Percentiles rank a stretch among this genome's conserved stretches.
phyloP scores from a whole-genome alignment of 1,139 yeast species.

The Schwanniomyces etchellsii region DNA sequence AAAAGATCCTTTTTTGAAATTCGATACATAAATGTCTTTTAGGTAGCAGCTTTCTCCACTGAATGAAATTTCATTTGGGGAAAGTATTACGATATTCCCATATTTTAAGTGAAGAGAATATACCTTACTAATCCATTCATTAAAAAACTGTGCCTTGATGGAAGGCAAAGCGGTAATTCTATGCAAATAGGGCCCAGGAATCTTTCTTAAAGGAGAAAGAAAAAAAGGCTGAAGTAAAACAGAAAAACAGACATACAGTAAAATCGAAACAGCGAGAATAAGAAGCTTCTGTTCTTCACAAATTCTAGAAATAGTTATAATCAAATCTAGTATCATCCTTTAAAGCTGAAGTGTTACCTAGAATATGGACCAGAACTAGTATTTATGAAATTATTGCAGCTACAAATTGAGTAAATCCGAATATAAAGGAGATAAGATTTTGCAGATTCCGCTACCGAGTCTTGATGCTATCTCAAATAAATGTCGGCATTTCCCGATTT shows the following conservation, averaged over 20 bases:
- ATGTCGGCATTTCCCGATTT: no score
- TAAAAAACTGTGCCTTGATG: slow-evolving; percentile 49
- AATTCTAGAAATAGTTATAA: not conserved
- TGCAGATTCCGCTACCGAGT: no score
- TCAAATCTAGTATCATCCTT: not conserved
- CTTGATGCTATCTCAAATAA: no score
- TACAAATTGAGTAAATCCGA: no score
- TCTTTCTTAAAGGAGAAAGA: slow-evolving; percentile 42
- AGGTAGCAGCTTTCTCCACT: slow-evolving; percentile 44
- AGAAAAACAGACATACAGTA: slow-evolving; percentile 15
- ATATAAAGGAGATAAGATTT: no score
- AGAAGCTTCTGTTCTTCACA: not conserved
- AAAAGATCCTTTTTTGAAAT: slow-evolving; percentile 54
- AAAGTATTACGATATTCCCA: slow-evolving; percentile 55
- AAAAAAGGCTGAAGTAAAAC: slow-evolving; percentile 39
- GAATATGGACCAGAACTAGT: no score
- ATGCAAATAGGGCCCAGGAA: slow-evolving; percentile 61
- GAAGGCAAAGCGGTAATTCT: slow-evolving; percentile 42
- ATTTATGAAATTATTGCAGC: no score
- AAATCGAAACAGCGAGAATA: not conserved
- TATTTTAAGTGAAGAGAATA: slow-evolving; percentile 48
- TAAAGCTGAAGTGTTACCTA: no score
- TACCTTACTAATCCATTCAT: slow-evolving; percentile 46
- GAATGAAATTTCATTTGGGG: slow-evolving; percentile 60
- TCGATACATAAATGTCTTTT: slow-evolving; percentile 51